phyloP scores from a whole-genome alignment of 768 basidiomycete genomes.

The Gelatoporia subvermispora region DNA sequence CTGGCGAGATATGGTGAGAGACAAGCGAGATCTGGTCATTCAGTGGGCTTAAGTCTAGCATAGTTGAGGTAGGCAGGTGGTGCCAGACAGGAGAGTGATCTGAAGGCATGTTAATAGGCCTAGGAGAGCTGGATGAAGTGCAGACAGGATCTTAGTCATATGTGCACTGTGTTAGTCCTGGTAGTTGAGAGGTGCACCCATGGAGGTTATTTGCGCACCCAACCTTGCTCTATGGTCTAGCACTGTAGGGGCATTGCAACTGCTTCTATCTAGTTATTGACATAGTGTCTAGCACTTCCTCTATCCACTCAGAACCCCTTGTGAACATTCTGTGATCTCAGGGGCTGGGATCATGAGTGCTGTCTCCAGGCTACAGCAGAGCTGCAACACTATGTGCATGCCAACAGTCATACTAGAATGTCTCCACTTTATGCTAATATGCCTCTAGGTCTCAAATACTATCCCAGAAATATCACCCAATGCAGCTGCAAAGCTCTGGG shows the following conservation, averaged over 20 bases:
- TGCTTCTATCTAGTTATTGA: neutral
- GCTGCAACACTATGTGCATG: constrained; percentile 67
- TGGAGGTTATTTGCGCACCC: too few relatives aligned
- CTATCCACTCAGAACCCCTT: constrained; percentile 57
- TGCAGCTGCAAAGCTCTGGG: constrained; percentile 78
- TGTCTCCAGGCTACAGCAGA: constrained; percentile 67
- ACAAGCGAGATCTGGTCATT: constrained; percentile 40
- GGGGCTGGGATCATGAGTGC: constrained; percentile 57
- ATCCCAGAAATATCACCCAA: constrained; percentile 81
- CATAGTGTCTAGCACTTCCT: constrained; percentile 60
- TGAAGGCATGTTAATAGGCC: constrained; percentile 14
- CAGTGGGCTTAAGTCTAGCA: constrained; percentile 21
- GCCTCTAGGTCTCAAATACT: constrained; percentile 58
- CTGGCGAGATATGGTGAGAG: constrained; percentile 58
- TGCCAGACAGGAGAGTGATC: constrained; percentile 24
- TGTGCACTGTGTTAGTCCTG: too few relatives aligned
- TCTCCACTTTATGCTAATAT: constrained; percentile 3
- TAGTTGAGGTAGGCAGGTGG: constrained; percentile 16
- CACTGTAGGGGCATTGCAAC: neutral
- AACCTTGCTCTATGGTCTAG: too few relatives aligned
- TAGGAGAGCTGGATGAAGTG: constrained; percentile 21
- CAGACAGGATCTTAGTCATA: too few relatives aligned
- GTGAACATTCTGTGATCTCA: constrained; percentile 62
- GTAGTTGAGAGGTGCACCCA: too few relatives aligned
- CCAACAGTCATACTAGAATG: neutral